Base-by-base conservation (phyloP, 2,329 filamentous ascomycete species). In the Clarireedia monteithiana region DNA sequence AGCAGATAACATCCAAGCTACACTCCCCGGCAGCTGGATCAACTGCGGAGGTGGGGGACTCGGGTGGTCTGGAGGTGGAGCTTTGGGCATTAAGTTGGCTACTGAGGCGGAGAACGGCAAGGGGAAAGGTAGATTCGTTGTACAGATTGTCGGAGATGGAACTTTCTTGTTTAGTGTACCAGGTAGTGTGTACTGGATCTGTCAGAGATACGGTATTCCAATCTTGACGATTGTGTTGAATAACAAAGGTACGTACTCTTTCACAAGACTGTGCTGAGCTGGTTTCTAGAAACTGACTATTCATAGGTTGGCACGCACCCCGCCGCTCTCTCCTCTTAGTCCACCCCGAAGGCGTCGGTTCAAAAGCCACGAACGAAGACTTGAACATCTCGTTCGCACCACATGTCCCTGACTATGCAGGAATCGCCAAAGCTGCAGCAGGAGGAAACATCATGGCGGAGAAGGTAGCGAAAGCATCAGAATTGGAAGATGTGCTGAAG, bases 41-140 rank as follows among this genome's bases (percentile, higher is more conserved):
- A 91, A 91, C 68, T 91, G 88, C 67, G 88, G 88, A 1, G 88
- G 86, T 0, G 88, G 87, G 14, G 89, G 89, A 2, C 81, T 92
- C 0, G 88, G 88, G 2, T 92, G 88, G 88, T 88, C 83, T 10
- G 88, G 88, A 14, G 88, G 89, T 14, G 88, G 75, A 52, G 85
- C 86, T 0, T 70, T 92, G 3, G 89, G 88, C 2, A 84, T 91
- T 66, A 91, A 91, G 68, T 77, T 92, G 6, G 89, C 86, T 0
- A 76, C 77, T 0, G 78, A 62, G 14, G 57, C 53, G 17, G 72
- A 77, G 38, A 75, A 77, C 6, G 77, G 74, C 0, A 67, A 62
- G 1, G 72, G 72, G 45, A 78, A 81, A 62, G 79, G 79, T 30
- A 81, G 78, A 58, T 83, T 84, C 59, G 79, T 84, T 2, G 80